phyloP scores from a whole-genome alignment of 331 rosid genomes.

The Ulmus americana region DNA sequence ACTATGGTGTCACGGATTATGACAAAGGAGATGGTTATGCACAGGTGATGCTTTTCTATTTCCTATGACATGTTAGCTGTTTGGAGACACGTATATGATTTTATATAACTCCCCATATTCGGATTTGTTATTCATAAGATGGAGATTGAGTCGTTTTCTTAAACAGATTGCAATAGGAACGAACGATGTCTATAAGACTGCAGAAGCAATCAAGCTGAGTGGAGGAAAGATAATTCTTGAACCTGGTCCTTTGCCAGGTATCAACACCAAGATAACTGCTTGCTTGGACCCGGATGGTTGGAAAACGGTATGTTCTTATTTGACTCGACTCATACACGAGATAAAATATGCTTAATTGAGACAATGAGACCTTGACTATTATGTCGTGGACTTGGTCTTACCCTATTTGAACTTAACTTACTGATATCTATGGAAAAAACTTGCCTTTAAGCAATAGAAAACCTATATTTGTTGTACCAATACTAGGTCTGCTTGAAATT shows the following conservation, averaged over 20 bases:
- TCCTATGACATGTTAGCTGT: neutral
- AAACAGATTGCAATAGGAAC: constrained; percentile 36
- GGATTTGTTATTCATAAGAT: neutral
- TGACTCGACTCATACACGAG: neutral
- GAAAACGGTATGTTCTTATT: constrained; percentile 27
- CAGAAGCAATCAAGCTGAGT: constrained; percentile 25
- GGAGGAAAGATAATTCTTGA: constrained; percentile 31
- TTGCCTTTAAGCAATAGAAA: neutral
- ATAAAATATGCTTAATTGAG: neutral
- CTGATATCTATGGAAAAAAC: neutral
- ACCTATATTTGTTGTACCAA: neutral
- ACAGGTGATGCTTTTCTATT: constrained; percentile 19
- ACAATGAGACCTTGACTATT: neutral
- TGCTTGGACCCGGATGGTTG: constrained; percentile 36
- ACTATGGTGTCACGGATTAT: constrained; percentile 29
- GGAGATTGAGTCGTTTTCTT: neutral
- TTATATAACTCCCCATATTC: neutral
- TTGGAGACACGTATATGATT: neutral
- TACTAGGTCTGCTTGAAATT: neutral
- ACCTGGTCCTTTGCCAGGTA: constrained; percentile 37
- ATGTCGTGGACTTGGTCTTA: neutral
- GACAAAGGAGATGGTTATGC: constrained; percentile 37
- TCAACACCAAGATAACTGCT: constrained; percentile 34
- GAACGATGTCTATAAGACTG: constrained; percentile 28
- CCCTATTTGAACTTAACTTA: neutral